Evolutionary conservation across 768 basidiomycete genomes (phyloP).

Genomic region (Phaeotremella fagi): DNA sequence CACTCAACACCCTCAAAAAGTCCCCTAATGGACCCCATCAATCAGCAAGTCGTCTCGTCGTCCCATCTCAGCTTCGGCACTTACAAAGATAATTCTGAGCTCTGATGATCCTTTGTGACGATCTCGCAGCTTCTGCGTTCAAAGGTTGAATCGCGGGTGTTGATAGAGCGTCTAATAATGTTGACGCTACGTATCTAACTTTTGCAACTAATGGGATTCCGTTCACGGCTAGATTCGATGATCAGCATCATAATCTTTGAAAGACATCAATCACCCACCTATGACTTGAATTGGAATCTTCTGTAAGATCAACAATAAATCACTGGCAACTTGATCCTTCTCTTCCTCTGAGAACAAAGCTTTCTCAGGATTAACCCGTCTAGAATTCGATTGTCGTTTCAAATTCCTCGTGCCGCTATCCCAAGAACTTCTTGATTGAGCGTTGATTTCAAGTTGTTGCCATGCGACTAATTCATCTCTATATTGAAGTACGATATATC

Average conservation of each 20-base stretch:
- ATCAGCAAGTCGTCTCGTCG: constrained; percentile 5
- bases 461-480: constrained; percentile 72
- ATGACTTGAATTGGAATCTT: constrained; percentile 93
- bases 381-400: neutral
- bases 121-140: constrained; percentile 60
- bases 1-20: constrained; percentile 82
- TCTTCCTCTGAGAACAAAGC: constrained; percentile 18
- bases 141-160: constrained; percentile 30
- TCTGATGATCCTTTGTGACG: constrained; percentile 71
- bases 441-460: constrained; percentile 61
- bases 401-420: constrained; percentile 4
- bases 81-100: constrained; percentile 82
- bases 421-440: constrained; percentile 27
- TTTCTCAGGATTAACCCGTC: constrained; percentile 5
- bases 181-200: constrained; percentile 88
- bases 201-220: constrained; percentile 61
- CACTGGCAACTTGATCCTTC: constrained; percentile 73
- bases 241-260: neutral
- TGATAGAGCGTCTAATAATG: constrained; percentile 74
- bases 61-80: constrained; percentile 37
- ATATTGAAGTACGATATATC: constrained; percentile 88
- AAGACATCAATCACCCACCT: constrained; percentile 62
- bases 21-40: constrained; percentile 65
- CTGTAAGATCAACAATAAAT: constrained; percentile 78
- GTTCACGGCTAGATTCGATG: constrained; percentile 36